Evolutionary conservation across 768 basidiomycete species (phyloP).

Genomic region (Mycena albidolilacea): DNA sequence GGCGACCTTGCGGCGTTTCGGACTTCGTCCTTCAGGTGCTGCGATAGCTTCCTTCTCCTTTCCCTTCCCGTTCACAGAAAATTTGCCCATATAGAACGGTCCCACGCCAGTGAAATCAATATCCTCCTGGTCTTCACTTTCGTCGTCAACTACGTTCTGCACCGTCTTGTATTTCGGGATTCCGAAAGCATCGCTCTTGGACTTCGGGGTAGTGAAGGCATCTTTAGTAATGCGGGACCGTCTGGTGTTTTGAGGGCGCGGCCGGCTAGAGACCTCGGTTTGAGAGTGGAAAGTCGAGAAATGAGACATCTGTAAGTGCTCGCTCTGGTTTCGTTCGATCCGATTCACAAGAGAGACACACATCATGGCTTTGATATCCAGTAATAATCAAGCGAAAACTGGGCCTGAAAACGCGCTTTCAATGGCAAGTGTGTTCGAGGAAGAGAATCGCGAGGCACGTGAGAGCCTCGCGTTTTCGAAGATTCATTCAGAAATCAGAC

Average conservation of each 20-base stretch:
- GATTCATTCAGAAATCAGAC: neutral
- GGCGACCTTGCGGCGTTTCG: conserved; percentile 31
- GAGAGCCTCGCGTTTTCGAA: neutral
- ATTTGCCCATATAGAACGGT: neutral
- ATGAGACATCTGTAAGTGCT: conserved; percentile 19
- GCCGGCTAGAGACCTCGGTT: neutral
- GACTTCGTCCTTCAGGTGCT: neutral
- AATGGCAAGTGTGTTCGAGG: neutral
- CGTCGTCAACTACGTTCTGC: conserved; percentile 5
- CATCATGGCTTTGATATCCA: conserved; percentile 3
- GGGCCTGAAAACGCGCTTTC: neutral
- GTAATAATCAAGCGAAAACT: neutral
- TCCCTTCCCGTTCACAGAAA: conserved; percentile 10
- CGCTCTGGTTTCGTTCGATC: neutral
- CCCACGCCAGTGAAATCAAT: conserved; percentile 24
- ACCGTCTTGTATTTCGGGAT: conserved; percentile 17
- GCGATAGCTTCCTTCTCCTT: conserved; percentile 16
- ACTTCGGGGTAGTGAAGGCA: conserved; percentile 11
- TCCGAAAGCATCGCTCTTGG: neutral
- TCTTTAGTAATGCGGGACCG: neutral
- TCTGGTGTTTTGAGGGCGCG: neutral
- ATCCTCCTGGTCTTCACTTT: neutral
- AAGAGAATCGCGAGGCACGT: neutral
- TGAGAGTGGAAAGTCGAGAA: neutral
- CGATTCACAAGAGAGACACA: neutral